Conservation (phyloP, 306 rosid species). For the Argentina anserina region DNA sequence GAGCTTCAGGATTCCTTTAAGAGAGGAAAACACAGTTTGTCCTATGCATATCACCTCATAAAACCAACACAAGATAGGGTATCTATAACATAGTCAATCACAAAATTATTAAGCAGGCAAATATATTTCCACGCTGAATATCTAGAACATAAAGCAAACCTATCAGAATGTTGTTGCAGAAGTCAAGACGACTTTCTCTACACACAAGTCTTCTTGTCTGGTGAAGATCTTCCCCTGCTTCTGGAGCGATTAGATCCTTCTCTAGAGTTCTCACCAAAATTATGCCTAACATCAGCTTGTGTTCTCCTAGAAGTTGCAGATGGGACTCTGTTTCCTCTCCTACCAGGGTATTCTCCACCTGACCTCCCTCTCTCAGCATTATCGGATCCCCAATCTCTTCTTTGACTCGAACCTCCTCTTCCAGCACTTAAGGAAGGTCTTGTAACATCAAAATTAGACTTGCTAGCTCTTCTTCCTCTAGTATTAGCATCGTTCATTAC, state of each 20-base stretch:
- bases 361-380: slow-evolving; percentile 30
- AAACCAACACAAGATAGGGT: background rate
- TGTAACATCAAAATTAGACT: background rate
- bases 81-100: background rate
- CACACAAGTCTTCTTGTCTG: background rate
- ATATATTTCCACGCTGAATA: background rate
- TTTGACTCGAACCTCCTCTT: slow-evolving; percentile 6
- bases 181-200: background rate
- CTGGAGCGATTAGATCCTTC: background rate
- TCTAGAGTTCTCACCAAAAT: background rate
- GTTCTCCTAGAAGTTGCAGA: slow-evolving; percentile 12
- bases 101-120: background rate
- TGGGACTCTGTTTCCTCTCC: slow-evolving; percentile 18
- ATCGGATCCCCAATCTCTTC: slow-evolving; percentile 25
- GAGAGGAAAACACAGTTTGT: background rate
- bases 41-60: background rate
- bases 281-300: slow-evolving; percentile 9
- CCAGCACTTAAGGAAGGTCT: background rate
- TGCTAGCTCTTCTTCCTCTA: slow-evolving; percentile 24
- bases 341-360: slow-evolving; percentile 8
- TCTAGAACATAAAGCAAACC: slow-evolving; percentile 11
- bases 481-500: slow-evolving; percentile 17
- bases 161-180: background rate
- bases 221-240: slow-evolving; percentile 10
- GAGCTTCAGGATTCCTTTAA: background rate